A percentile compares a stretch with the other conserved stretches of the same genome.
These are phyloP conservation scores for Borovskyia barvae DNA, from an alignment of 208 protist species.

Conservation along the genomic window DNA sequence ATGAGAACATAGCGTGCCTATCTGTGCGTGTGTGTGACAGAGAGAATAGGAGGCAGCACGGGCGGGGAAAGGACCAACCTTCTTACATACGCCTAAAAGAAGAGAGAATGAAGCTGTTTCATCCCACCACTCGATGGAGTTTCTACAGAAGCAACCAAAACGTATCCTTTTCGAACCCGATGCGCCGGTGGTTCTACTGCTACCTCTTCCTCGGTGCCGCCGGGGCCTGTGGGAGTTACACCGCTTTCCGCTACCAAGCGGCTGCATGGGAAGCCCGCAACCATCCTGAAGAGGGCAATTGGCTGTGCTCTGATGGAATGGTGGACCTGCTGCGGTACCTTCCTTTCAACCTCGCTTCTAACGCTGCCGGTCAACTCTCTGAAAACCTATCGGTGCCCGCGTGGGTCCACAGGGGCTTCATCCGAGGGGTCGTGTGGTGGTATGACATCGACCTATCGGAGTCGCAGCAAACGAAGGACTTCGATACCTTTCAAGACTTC, in stretches of 20 bases:
- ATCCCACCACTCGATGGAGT: constrained; percentile 1
- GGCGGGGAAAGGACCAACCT: not conserved
- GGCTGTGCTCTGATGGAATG: constrained; percentile 54
- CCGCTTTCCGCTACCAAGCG: constrained; percentile 42
- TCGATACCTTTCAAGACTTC: constrained; percentile 75
- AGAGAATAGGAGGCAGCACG: constrained; percentile 1
- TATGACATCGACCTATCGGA: constrained; percentile 58
- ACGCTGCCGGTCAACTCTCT: constrained; percentile 37
- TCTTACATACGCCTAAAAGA: no score
- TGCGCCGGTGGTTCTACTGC: constrained; percentile 79
- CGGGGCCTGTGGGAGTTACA: constrained; percentile 29
- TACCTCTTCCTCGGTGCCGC: constrained; percentile 39
- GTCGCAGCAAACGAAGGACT: constrained; percentile 24
- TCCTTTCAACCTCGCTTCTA: constrained; percentile 68
- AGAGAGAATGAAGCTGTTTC: constrained; percentile 9
- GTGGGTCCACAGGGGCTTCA: constrained; percentile 44
- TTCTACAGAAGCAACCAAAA: constrained; percentile 65
- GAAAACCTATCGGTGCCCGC: constrained; percentile 38
- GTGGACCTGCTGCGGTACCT: constrained; percentile 65
- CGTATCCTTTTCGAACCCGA: constrained; percentile 45
- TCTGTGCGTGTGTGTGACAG: no score
- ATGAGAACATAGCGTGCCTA: no score
- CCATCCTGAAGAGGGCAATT: constrained; percentile 26
- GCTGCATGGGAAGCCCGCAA: constrained; percentile 57
- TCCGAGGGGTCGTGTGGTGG: constrained; percentile 43